These are phyloP conservation scores for Sordariomycetes sp. DNA, from an alignment of 2,329 filamentous ascomycete genomes.

Conservation along the genomic window DNA sequence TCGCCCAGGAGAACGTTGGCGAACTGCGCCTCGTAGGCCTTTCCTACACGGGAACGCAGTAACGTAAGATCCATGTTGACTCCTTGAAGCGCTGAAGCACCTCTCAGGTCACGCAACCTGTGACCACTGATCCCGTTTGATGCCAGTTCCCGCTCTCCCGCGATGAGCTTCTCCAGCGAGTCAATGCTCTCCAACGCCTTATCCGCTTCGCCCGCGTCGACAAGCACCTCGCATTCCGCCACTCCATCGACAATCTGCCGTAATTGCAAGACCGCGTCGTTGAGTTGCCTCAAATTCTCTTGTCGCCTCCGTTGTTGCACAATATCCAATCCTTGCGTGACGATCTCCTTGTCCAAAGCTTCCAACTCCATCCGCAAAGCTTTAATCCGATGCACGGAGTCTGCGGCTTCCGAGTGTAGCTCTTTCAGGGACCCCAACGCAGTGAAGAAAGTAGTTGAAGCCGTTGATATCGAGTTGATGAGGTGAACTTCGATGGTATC, in stretches of 20 bases:
- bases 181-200: constrained; percentile 71
- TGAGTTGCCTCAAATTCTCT: constrained; percentile 77
- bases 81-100: constrained; percentile 70
- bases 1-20: constrained; percentile 70
- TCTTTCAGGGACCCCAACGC: constrained; percentile 85
- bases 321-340: constrained; percentile 73
- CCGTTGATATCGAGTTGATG: constrained; percentile 91
- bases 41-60: constrained; percentile 73
- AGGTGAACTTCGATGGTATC: constrained; percentile 97
- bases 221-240: constrained; percentile 65
- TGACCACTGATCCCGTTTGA: constrained; percentile 8
- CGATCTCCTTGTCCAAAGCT: constrained; percentile 78
- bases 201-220: constrained; percentile 78
- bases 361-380: constrained; percentile 69
- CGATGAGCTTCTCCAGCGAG: constrained; percentile 68
- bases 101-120: constrained; percentile 58
- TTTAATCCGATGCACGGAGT: constrained; percentile 83
- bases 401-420: constrained; percentile 82
- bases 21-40: constrained; percentile 76
- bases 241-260: constrained; percentile 69
- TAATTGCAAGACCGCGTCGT: constrained; percentile 75
- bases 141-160: constrained; percentile 50
- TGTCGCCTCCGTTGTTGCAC: constrained; percentile 72
- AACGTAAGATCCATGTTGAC: constrained; percentile 68
- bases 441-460: constrained; percentile 93